phyloP scores from a whole-genome alignment of 192 early-diverging fungal species.

The Backusella tuberculispora region DNA sequence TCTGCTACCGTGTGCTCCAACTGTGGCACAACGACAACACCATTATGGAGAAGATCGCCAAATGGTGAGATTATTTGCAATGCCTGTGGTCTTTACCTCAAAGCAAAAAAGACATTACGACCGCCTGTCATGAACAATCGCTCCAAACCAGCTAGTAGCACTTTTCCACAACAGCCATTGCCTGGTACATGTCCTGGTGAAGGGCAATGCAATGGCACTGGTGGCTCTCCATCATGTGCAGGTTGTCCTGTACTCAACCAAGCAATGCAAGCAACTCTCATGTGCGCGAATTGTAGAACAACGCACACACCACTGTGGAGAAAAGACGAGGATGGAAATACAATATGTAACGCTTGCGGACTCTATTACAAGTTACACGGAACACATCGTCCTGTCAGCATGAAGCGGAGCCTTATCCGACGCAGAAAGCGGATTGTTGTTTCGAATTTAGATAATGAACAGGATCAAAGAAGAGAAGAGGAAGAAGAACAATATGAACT shows the following conservation, averaged over 20 bases:
- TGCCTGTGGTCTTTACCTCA: slow-evolving; percentile 79
- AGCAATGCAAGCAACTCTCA: slow-evolving; percentile 54
- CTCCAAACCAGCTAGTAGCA: background rate
- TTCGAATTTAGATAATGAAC: slow-evolving; percentile 13
- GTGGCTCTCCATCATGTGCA: slow-evolving; percentile 70
- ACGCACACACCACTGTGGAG: slow-evolving; percentile 83
- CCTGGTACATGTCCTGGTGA: slow-evolving; percentile 74
- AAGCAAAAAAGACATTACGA: slow-evolving; percentile 53
- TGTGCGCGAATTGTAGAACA: slow-evolving; percentile 79
- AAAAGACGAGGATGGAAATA: slow-evolving; percentile 70
- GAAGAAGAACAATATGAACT: slow-evolving; percentile 27
- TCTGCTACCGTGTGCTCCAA: slow-evolving; percentile 75
- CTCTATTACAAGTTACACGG: slow-evolving; percentile 89
- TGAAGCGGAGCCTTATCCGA: slow-evolving; percentile 79
- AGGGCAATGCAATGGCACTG: slow-evolving; percentile 77
- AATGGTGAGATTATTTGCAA: slow-evolving; percentile 95
- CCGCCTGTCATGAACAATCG: slow-evolving; percentile 52
- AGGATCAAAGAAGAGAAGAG: background rate
- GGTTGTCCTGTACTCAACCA: slow-evolving; percentile 80
- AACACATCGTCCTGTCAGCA: slow-evolving; percentile 76
- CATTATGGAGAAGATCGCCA: slow-evolving; percentile 89
- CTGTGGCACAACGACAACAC: slow-evolving; percentile 88
- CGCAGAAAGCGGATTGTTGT: slow-evolving; percentile 66
- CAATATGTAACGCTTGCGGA: slow-evolving; percentile 88
- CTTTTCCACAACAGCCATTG: slow-evolving; percentile 42